A percentile compares a stretch with the other conserved stretches of the same genome.
Evolutionary conservation across 2,329 filamentous ascomycete genomes (phyloP).

Genomic region (Stemphylium beticola): DNA sequence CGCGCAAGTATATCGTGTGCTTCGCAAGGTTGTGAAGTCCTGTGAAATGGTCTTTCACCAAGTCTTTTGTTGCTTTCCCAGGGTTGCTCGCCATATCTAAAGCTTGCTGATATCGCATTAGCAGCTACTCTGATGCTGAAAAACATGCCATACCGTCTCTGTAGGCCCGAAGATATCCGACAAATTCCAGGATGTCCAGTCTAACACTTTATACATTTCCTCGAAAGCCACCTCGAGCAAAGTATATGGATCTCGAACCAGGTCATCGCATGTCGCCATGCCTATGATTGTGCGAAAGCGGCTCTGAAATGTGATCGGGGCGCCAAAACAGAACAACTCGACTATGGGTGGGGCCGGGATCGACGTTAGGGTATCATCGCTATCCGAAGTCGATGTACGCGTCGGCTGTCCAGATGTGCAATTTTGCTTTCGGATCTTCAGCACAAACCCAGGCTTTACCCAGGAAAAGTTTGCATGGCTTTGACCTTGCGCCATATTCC

Average conservation of each 20-base stretch:
- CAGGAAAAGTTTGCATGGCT: constrained; percentile 34
- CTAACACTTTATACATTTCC: constrained; percentile 40
- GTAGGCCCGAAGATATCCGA: constrained; percentile 39
- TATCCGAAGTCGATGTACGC: constrained; percentile 21
- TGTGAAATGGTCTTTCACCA: constrained; percentile 25
- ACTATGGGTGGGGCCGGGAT: constrained; percentile 6
- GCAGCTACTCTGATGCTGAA: background rate
- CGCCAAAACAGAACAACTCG: constrained; percentile 41
- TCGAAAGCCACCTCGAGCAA: constrained; percentile 42
- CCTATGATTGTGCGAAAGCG: constrained; percentile 22
- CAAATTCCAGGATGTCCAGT: constrained; percentile 37
- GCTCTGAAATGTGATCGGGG: constrained; percentile 21
- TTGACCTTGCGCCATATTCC: constrained; percentile 6
- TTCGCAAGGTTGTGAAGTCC: constrained; percentile 50
- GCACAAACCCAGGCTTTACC: constrained; percentile 35
- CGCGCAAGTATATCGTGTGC: constrained; percentile 47
- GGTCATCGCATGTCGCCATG: constrained; percentile 22
- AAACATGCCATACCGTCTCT: constrained; percentile 31
- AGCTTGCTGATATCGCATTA: constrained; percentile 25
- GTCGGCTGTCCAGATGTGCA: constrained; percentile 1
- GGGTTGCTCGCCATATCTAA: constrained; percentile 27
- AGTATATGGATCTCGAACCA: constrained; percentile 40
- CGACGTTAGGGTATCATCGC: constrained; percentile 14
- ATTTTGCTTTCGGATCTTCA: constrained; percentile 23
- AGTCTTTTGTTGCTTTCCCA: constrained; percentile 26